These are phyloP conservation scores for Pestalotiopsis fici DNA, from an alignment of 2,329 filamentous ascomycete species.

Conservation along the genomic window DNA sequence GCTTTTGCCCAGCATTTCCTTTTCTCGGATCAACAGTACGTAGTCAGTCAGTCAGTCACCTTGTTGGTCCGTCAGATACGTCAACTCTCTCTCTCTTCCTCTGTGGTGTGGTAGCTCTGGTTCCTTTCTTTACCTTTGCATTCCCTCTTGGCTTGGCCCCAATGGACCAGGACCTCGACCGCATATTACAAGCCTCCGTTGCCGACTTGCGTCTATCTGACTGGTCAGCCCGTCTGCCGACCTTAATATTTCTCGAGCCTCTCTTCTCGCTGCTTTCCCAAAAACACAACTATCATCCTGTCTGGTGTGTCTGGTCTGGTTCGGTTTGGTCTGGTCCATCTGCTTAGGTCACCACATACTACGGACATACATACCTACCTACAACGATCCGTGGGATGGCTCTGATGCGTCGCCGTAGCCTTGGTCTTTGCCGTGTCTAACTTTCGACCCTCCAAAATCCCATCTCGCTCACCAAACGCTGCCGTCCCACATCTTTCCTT, in stretches of 20 bases:
- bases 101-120: background rate
- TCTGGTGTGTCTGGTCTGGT: background rate
- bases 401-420: conserved; percentile 10
- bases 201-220: background rate
- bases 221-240: background rate
- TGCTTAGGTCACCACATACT: background rate
- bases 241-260: conserved; percentile 1
- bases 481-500: conserved; percentile 16
- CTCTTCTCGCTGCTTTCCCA: background rate
- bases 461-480: conserved; percentile 12
- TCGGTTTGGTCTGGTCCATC: background rate
- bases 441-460: conserved; percentile 15
- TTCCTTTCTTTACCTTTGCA: background rate
- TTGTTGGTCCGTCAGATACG: background rate
- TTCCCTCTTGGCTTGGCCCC: background rate
- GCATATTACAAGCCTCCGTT: conserved; percentile 5
- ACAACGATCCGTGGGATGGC: conserved; percentile 4
- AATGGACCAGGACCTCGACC: background rate
- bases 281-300: background rate
- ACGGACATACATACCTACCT: background rate
- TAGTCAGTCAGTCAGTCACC: background rate
- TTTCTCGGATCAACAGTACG: background rate
- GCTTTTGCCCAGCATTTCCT: conserved; percentile 8
- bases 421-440: conserved; percentile 9
- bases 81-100: background rate